Evolutionary conservation across 371 early-diverging fungal genomes (phyloP).

Genomic region (Coemansia sp.): DNA sequence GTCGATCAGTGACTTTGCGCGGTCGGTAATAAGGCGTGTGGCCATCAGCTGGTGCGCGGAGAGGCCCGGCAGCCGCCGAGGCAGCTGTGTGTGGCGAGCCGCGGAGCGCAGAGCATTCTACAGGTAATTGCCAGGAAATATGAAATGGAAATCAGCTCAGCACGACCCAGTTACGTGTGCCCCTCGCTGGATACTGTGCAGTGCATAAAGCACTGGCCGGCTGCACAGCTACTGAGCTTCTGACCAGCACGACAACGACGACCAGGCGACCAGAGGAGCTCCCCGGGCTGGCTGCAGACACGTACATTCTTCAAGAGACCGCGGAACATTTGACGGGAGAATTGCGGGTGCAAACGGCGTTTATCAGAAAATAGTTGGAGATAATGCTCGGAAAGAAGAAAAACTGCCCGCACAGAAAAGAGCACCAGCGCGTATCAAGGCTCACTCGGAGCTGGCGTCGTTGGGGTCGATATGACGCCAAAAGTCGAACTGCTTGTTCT

Average conservation of each 20-base stretch:
- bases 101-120: slow-evolving; percentile 18
- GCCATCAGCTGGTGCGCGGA: slow-evolving; percentile 15
- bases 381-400: not conserved
- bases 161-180: slow-evolving; percentile 1
- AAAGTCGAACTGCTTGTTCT: slow-evolving; percentile 44
- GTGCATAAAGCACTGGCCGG: not conserved
- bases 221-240: too few species aligned
- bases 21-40: slow-evolving; percentile 36
- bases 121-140: not conserved
- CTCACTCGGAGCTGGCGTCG: slow-evolving; percentile 8
- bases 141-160: not conserved
- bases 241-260: not conserved
- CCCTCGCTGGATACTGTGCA: not conserved
- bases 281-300: not conserved
- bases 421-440: not conserved
- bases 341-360: not conserved
- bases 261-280: not conserved
- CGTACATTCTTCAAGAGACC: slow-evolving; percentile 22
- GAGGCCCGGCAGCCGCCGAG: slow-evolving; percentile 6
- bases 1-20: slow-evolving; percentile 36
- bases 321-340: slow-evolving; percentile 14
- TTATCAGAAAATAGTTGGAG: not conserved
- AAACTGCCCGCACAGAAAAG: not conserved
- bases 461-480: slow-evolving; percentile 39
- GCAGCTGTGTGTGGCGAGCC: slow-evolving; percentile 2